phyloP scores from a whole-genome alignment of 2,329 filamentous ascomycete species.

The Talaromyces albobiverticillius region DNA sequence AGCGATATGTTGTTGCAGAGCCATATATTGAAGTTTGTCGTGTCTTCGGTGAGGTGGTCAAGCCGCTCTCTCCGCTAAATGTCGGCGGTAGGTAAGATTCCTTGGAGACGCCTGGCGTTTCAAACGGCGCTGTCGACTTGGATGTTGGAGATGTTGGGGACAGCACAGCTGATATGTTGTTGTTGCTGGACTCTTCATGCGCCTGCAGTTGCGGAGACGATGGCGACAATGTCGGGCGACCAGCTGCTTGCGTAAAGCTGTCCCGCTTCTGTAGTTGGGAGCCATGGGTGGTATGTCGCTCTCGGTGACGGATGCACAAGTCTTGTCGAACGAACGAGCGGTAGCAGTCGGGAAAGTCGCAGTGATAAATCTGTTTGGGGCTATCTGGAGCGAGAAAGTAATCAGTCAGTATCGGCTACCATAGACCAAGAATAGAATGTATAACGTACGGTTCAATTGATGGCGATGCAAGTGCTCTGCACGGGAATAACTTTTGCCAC shows the following conservation, averaged over 20 bases:
- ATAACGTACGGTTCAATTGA: constrained; percentile 82
- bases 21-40: constrained; percentile 22
- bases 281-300: constrained; percentile 68
- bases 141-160: constrained; percentile 8
- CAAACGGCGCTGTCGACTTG: not conserved
- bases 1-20: constrained; percentile 15
- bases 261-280: constrained; percentile 52
- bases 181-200: constrained; percentile 18
- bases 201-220: constrained; percentile 19
- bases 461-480: constrained; percentile 96
- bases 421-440: not conserved
- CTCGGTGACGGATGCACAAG: constrained; percentile 79
- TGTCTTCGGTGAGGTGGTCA: not conserved
- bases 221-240: constrained; percentile 24
- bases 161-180: not conserved
- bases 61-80: not conserved
- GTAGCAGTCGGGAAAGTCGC: constrained; percentile 86
- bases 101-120: not conserved
- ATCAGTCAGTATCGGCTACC: not conserved
- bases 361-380: constrained; percentile 91
- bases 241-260: constrained; percentile 36
- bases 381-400: constrained; percentile 57
- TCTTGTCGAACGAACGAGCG: constrained; percentile 92
- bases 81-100: not conserved
- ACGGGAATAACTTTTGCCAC: constrained; percentile 93